These are phyloP conservation scores for Chrysosphaeria jannelii DNA, from an alignment of 2,329 filamentous ascomycete genomes.

Conservation along the genomic window DNA sequence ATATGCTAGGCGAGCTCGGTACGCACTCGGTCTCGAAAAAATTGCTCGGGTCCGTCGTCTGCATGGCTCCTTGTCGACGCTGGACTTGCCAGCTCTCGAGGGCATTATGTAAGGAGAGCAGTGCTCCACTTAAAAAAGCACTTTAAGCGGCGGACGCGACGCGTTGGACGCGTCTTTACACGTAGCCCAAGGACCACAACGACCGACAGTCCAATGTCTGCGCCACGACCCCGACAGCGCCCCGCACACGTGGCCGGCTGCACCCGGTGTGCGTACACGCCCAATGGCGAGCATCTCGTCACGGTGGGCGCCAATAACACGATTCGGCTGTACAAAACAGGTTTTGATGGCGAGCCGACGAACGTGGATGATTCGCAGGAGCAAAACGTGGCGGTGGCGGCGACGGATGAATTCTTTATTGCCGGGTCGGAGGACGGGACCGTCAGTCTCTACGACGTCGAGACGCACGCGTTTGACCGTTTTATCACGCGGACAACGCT, in stretches of 20 bases:
- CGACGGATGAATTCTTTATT: conserved; percentile 56
- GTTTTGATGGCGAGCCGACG: conserved; percentile 69
- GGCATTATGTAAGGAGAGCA: too few species aligned
- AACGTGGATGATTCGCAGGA: conserved; percentile 82
- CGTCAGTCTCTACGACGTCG: conserved; percentile 77
- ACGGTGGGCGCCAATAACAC: conserved; percentile 86
- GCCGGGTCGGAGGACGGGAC: conserved; percentile 82
- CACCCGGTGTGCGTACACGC: conserved; percentile 71
- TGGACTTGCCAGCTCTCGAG: too few species aligned
- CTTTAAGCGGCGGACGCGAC: too few species aligned
- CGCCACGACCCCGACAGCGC: conserved; percentile 24
- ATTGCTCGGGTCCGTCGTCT: conserved; percentile 44
- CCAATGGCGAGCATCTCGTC: conserved; percentile 58
- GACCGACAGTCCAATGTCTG: conserved; percentile 4
- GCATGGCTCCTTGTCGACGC: conserved; percentile 15
- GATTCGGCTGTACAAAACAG: conserved; percentile 73
- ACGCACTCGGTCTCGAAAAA: conserved; percentile 82
- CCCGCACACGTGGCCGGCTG: conserved; percentile 60
- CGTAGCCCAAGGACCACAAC: too few species aligned
- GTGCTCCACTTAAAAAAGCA: too few species aligned
- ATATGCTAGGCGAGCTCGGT: too few species aligned
- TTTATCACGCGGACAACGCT: conserved; percentile 63
- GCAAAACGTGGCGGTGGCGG: conserved; percentile 50
- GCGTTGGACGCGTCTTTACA: too few species aligned
- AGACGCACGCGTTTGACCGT: conserved; percentile 42